Evolutionary conservation across 2,329 filamentous ascomycete species (phyloP).

Genomic region (Stemphylium lycopersici): DNA sequence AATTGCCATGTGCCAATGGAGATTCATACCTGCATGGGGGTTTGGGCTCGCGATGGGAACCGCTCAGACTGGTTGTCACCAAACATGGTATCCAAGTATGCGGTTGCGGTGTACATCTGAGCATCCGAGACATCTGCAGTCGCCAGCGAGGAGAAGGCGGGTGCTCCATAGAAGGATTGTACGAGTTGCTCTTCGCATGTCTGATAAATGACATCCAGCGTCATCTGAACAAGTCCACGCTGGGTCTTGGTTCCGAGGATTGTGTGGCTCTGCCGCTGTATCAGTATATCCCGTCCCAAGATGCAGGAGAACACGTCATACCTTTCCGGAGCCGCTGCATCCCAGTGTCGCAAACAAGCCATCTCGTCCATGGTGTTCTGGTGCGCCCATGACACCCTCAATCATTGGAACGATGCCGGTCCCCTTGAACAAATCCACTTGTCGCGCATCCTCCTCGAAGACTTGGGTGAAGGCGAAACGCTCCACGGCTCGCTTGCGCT

Average conservation of each 20-base stretch:
- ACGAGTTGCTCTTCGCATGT: constrained; percentile 77
- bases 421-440: constrained; percentile 85
- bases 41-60: constrained; percentile 52
- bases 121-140: constrained; percentile 83
- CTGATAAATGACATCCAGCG: constrained; percentile 86
- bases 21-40: constrained; percentile 52
- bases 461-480: constrained; percentile 94
- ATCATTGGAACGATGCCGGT: constrained; percentile 77
- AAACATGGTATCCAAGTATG: constrained; percentile 81
- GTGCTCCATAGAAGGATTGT: constrained; percentile 60
- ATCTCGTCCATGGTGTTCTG: constrained; percentile 80
- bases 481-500: constrained; percentile 84
- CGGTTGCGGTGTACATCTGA: constrained; percentile 72
- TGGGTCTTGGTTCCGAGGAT: constrained; percentile 88
- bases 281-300: constrained; percentile 13
- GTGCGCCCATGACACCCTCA: constrained; percentile 77
- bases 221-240: constrained; percentile 88
- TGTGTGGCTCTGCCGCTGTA: constrained; percentile 77
- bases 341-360: constrained; percentile 89
- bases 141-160: constrained; percentile 74
- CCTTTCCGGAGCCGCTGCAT: constrained; percentile 96
- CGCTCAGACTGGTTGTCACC: constrained; percentile 67
- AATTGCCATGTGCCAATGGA: constrained; percentile 28
- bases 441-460: constrained; percentile 83
- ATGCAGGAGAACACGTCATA: constrained; percentile 46